phyloP scores from a whole-genome alignment of 495 filamentous ascomycete species.

The Xylaria grammica region DNA sequence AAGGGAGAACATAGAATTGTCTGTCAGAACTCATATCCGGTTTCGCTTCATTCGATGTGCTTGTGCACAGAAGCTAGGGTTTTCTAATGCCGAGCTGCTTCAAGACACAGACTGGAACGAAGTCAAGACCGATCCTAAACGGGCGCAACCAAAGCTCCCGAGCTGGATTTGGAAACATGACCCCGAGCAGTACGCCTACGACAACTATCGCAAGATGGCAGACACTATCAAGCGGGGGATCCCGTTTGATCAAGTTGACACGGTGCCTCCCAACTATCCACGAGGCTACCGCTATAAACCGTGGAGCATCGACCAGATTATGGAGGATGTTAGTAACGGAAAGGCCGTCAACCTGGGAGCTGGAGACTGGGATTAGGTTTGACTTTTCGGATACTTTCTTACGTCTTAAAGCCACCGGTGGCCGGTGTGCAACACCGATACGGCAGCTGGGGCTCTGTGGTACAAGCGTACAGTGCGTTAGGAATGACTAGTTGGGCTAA shows the following conservation, averaged over 20 bases:
- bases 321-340: constrained; percentile 42
- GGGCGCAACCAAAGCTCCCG: constrained; percentile 54
- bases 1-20: constrained; percentile 41
- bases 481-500: too few species aligned
- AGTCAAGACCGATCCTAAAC: constrained; percentile 57
- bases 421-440: not conserved
- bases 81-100: constrained; percentile 60
- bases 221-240: constrained; percentile 45
- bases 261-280: constrained; percentile 49
- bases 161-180: constrained; percentile 63
- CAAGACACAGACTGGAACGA: constrained; percentile 65
- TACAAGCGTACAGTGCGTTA: too few species aligned
- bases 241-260: constrained; percentile 44
- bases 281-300: constrained; percentile 51
- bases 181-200: constrained; percentile 60
- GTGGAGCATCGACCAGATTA: constrained; percentile 53
- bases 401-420: not conserved
- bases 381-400: not conserved
- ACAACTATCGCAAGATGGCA: constrained; percentile 55
- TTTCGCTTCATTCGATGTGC: constrained; percentile 61
- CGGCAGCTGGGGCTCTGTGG: too few species aligned
- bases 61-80: constrained; percentile 61
- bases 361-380: constrained; percentile 45
- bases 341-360: constrained; percentile 42
- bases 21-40: constrained; percentile 55